Evolutionary conservation across 176 grass and related monocot genomes (phyloP), one percentile per base, ranked within the genome.

Genomic region (Eragrostis curvula): DNA sequence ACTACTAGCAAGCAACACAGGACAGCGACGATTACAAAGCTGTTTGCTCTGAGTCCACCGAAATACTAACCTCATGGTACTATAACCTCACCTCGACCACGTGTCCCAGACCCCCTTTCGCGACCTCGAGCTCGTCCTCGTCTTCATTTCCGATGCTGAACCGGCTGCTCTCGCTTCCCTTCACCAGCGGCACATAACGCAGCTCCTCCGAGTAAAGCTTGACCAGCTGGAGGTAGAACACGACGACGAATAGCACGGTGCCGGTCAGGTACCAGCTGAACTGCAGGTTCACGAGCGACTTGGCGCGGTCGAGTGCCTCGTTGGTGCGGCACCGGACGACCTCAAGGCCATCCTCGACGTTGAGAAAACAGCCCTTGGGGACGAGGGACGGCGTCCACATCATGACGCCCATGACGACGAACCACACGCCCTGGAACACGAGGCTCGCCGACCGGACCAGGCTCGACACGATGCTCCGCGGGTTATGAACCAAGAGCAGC

Each of bases 361-460:
- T 97, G 45, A 97, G 73, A 90, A 86, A 97, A 85, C 95, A 97
- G 0, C 88, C 88, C 61, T 97, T 97, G 12, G 95, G 55, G 46
- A 94, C 66, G 28, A 97, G 79, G 53, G 44, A 59, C 0, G 95
- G 89, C 46, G 95, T 97, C 95, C 95, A 97, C 15, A 97, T 85
- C 95, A 97, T 92, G 71, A 94, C 46, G 27, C 95, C 95, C 95
- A 97, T 97, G 77, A 89, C 77, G 41, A 94, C 10, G 71, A 97
- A 90, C 92, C 95, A 97, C 16, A 90, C 57, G 18, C 95, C 95
- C 82, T 94, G 90, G 84, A 97, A 78, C 39, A 89, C 85, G n/a
- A 97, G 89, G 88, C 89, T 97, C 3, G 79, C 79, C 14, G 92
- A 94, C 39, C 92, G 47, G 29, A 92, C 85, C 3, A 97, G 87